Percentiles rank a stretch among this genome's conserved stretches.
Evolutionary conservation across 306 rosid species (phyloP).

Genomic region (Neltuma alba): DNA sequence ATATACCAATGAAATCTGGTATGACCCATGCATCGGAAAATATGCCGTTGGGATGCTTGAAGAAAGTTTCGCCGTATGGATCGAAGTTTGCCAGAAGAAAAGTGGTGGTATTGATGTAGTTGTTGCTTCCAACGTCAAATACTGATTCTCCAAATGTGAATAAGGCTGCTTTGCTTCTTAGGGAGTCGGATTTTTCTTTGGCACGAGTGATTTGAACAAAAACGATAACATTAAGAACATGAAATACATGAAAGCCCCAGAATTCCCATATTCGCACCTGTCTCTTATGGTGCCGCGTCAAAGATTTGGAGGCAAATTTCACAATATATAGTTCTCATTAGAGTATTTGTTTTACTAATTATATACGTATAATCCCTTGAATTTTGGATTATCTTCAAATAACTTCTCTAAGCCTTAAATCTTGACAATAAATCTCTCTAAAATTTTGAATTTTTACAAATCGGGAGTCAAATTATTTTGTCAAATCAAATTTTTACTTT

Average conservation of each 20-base stretch:
- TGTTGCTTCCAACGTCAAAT: constrained; percentile 55
- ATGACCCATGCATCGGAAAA: constrained; percentile 45
- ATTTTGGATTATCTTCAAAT: not conserved
- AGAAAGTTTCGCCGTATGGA: constrained; percentile 50
- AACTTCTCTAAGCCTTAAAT: not conserved
- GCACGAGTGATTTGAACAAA: not conserved
- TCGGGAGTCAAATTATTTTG: too few relatives aligned
- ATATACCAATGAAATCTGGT: constrained; percentile 34
- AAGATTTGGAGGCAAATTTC: not conserved
- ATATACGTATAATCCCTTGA: not conserved
- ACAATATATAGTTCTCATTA: too few relatives aligned
- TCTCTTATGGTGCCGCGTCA: not conserved
- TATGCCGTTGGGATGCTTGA: constrained; percentile 48
- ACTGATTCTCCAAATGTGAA: constrained; percentile 61
- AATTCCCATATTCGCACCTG: not conserved
- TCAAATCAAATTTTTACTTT: too few relatives aligned
- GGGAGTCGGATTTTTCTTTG: not conserved
- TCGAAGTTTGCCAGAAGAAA: constrained; percentile 1
- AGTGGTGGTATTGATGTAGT: constrained; percentile 48
- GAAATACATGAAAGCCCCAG: not conserved
- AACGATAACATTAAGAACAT: not conserved
- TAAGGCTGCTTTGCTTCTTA: not conserved
- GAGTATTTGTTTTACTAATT: too few relatives aligned
- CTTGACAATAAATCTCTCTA: too few relatives aligned
- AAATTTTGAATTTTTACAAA: too few relatives aligned